A percentile compares a stretch with the other conserved stretches of the same genome.
Evolutionary conservation across 192 early-diverging fungal genomes (phyloP).

Genomic region (Jimgerdemannia lactiflua): DNA sequence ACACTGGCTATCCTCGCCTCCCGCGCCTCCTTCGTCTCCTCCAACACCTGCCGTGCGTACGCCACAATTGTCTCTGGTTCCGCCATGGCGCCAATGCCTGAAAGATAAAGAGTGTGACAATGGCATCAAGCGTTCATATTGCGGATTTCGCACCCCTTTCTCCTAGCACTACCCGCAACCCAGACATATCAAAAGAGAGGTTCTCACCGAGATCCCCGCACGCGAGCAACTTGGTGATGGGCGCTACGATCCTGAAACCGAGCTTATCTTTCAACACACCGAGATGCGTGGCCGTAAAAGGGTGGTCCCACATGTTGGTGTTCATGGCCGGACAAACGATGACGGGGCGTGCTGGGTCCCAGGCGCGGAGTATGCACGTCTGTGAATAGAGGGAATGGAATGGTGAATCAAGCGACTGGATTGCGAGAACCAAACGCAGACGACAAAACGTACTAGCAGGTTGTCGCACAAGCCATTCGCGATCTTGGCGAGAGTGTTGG

Average conservation of each 20-base stretch:
- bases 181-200: too few relatives aligned
- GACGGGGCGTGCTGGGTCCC: conserved; percentile 74
- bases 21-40: too few relatives aligned
- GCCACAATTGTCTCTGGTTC: too few relatives aligned
- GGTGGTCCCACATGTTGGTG: conserved; percentile 96
- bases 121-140: too few relatives aligned
- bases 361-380: conserved; percentile 90
- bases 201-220: conserved; percentile 80
- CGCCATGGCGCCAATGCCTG: too few relatives aligned
- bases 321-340: conserved; percentile 96
- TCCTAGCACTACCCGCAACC: too few relatives aligned
- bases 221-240: conserved; percentile 82
- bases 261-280: conserved; percentile 44
- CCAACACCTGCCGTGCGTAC: too few relatives aligned
- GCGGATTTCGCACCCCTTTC: too few relatives aligned
- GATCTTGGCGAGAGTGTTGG: conserved; percentile 91
- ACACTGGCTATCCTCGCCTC: too few relatives aligned
- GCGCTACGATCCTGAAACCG: conserved; percentile 66
- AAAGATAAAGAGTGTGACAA: too few relatives aligned
- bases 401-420: background rate
- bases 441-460: conserved; percentile 59
- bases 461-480: conserved; percentile 94
- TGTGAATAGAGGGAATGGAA: conserved; percentile 22
- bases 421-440: too few relatives aligned
- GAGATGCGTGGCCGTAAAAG: conserved; percentile 77